Evolutionary conservation across 176 grass and related monocot genomes (phyloP), one percentile per base, ranked within the genome.

Genomic region (Ananas comosus): DNA sequence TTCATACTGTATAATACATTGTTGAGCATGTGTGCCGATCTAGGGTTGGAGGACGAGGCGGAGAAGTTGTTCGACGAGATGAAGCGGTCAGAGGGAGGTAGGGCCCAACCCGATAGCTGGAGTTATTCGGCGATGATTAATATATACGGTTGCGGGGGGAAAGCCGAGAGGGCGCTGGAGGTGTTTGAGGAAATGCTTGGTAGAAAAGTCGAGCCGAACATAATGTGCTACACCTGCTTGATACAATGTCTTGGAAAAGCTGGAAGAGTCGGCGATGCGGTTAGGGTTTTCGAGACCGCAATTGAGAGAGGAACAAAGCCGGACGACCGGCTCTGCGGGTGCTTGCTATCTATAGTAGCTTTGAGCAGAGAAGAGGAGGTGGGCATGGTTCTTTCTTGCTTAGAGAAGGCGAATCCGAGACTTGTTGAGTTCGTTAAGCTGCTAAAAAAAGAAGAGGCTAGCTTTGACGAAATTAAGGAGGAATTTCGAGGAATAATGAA

Each of bases 51-150:
- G 0, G 72, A 70, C 3, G 88, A 96, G 76, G 92, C 88, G 11
- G 83, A 96, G 73, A 80, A 84, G 83, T 82, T 96, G 14, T 96
- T 96, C 73, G 29, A 50, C 7, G 92, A 96, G 51, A 96, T 96
- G 92, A 89, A 92, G 64, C 25, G 13, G 80, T 33, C 76, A 21
- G 64, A 2, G 70, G 53, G 3, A 6, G 64, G 82, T 25, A 71
- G 77, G 1, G 76, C 74, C 10, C 75, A 50, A 47, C 92, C 92
- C 0, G 92, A 96, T 75, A 89, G 72, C 70, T 96, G 88, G 88
- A 96, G 83, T 64, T 96, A 96, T 75, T 85, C 88, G 3, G 88
- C 86, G 13, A 90, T 96, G 92, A 89, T 96, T 76, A 96, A 96
- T 47, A 80, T 96, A 54, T 87, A 96, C 14, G 82, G 88, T 59